These are phyloP conservation scores for Tilletia horrida DNA, from an alignment of 1,284 basidiomycete species.

Conservation along the genomic window DNA sequence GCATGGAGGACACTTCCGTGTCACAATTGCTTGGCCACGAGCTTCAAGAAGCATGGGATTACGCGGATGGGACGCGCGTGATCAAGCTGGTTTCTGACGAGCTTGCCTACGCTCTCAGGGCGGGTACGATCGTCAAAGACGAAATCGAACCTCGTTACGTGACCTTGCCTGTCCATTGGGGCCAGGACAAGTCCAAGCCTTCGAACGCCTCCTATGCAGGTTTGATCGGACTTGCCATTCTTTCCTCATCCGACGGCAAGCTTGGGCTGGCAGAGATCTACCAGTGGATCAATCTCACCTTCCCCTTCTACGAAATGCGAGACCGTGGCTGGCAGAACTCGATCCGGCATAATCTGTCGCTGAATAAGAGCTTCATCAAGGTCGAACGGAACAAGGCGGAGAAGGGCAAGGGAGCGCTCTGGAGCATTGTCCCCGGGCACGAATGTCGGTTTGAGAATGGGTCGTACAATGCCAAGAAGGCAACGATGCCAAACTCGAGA, in stretches of 20 bases:
- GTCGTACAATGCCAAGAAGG: constrained; percentile 31
- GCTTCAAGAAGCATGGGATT: constrained; percentile 39
- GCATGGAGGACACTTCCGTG: background rate
- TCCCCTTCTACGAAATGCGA: constrained; percentile 87
- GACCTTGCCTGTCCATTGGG: constrained; percentile 46
- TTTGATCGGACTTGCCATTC: constrained; percentile 88
- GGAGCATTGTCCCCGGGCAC: constrained; percentile 55
- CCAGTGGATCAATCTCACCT: constrained; percentile 87
- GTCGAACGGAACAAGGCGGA: constrained; percentile 53
- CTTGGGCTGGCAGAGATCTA: constrained; percentile 93
- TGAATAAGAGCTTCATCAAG: constrained; percentile 75
- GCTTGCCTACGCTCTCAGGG: constrained; percentile 47
- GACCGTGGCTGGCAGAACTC: constrained; percentile 85
- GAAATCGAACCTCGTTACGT: constrained; percentile 50
- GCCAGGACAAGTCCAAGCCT: constrained; percentile 45
- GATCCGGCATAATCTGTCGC: constrained; percentile 82
- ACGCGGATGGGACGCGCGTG: constrained; percentile 47
- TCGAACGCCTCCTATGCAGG: constrained; percentile 74
- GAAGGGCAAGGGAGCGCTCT: constrained; percentile 58
- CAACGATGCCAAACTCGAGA: background rate
- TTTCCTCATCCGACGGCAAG: constrained; percentile 76
- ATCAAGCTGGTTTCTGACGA: constrained; percentile 53
- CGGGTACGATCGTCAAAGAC: constrained; percentile 35
- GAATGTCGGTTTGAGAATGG: constrained; percentile 51
- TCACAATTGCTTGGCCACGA: background rate